phyloP scores from a whole-genome alignment of 192 early-diverging fungal species.

The Gryganskiella cystojenkinii region DNA sequence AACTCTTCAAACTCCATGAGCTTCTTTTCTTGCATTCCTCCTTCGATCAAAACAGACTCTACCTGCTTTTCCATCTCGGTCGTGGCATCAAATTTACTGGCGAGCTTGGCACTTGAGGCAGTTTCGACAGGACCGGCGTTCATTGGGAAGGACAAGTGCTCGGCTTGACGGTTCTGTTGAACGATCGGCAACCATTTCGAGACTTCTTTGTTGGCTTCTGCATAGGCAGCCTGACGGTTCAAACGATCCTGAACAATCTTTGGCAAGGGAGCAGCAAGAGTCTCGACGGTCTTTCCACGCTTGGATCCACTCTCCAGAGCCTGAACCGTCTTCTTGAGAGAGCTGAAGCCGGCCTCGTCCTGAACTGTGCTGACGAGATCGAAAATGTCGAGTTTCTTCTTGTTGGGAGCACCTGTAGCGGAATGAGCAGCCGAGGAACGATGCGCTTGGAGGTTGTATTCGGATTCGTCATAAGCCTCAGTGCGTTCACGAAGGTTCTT shows the following conservation, averaged over 20 bases:
- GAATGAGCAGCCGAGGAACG: constrained; percentile 52
- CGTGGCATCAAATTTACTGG: constrained; percentile 70
- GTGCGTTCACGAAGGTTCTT: constrained; percentile 67
- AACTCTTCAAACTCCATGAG: constrained; percentile 86
- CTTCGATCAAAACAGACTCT: constrained; percentile 70
- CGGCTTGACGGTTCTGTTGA: constrained; percentile 84
- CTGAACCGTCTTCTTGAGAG: constrained; percentile 72
- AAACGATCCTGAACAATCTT: constrained; percentile 85
- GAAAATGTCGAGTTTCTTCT: constrained; percentile 76
- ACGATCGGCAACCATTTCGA: constrained; percentile 88
- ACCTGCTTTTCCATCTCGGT: constrained; percentile 87
- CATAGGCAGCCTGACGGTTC: constrained; percentile 87
- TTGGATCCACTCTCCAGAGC: constrained; percentile 59
- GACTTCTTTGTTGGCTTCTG: constrained; percentile 84
- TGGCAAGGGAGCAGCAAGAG: constrained; percentile 81
- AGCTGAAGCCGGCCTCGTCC: constrained; percentile 70
- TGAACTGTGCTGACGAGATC: constrained; percentile 80
- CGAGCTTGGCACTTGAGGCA: constrained; percentile 64
- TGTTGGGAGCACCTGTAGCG: constrained; percentile 52
- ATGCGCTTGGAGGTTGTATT: constrained; percentile 70
- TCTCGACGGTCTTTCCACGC: constrained; percentile 57
- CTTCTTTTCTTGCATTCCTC: constrained; percentile 84
- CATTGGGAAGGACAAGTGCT: constrained; percentile 83
- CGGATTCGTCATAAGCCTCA: constrained; percentile 79
- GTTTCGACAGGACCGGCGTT: constrained; percentile 45